Conservation (phyloP, 164 flowering plant genomes). For the Vitis rotundifolia region DNA sequence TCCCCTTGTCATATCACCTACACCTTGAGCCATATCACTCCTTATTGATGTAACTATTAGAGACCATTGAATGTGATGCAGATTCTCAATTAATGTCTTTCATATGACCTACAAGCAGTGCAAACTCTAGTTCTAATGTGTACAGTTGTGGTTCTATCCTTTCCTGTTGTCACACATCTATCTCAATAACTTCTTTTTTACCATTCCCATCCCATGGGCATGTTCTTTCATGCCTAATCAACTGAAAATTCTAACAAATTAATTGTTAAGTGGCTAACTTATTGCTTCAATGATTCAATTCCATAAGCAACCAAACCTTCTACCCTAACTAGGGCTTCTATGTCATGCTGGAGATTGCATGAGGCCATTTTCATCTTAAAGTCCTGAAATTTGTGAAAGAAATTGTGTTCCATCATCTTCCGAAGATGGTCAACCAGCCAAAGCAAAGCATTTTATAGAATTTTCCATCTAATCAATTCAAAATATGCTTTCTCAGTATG, state of each 20-base stretch:
- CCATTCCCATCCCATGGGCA: background rate
- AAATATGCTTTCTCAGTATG: too few relatives aligned
- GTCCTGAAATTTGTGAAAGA: too few relatives aligned
- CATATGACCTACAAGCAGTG: background rate
- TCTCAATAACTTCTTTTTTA: background rate
- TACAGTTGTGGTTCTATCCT: background rate
- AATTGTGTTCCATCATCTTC: too few relatives aligned
- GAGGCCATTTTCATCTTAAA: too few relatives aligned
- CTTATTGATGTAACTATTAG: background rate
- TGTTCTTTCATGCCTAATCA: background rate
- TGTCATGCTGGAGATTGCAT: too few relatives aligned
- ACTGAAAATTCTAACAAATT: background rate
- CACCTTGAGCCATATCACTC: background rate
- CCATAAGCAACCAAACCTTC: too few relatives aligned
- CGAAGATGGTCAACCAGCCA: too few relatives aligned
- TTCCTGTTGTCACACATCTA: background rate
- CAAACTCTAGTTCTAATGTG: background rate
- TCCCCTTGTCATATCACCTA: background rate
- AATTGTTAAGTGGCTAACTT: background rate
- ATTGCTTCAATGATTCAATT: too few relatives aligned
- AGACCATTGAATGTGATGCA: too few relatives aligned
- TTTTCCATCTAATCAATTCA: too few relatives aligned
- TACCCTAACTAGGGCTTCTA: too few relatives aligned
- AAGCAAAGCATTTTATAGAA: too few relatives aligned
- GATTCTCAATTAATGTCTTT: background rate